Base-by-base conservation (phyloP, 78 protist genomes). In the Emiliania huxleyi region DNA sequence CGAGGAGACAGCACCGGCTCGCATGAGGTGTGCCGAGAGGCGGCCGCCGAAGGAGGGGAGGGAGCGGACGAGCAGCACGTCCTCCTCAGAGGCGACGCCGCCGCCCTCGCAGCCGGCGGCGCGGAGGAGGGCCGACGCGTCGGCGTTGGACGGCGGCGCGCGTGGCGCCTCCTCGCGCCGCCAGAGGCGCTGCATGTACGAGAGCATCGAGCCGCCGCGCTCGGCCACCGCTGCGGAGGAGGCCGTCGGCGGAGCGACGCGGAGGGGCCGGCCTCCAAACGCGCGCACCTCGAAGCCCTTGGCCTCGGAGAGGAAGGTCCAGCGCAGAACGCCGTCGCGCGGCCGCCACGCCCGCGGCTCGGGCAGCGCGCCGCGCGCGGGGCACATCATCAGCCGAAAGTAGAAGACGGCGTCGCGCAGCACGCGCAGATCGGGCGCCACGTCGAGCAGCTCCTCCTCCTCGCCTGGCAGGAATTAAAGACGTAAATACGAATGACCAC, bases 331-430 rank as follows among this genome's bases (percentile, higher is more conserved):
- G 44, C 69, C 83, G 40, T 69, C 87, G 3, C 23, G 5, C 4
- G 37, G 87, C 21, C 0, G 23, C 92, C 91, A 90, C 42, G 88
- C n/a, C 43, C 38, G 18, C 26, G 69, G 85, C 91, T 52, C 69
- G 3, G 93, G 94, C 35, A 93, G 81, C 29, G 91, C 69, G 29
- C 69, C 93, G 55, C 49, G 79, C 0, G 84, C 12, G 29, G 94
- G 95, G 69, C 79, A 87, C 62, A 94, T 84, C 45, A 91, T 35
- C 71, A 87, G 87, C 79, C 52, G 44, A 75, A 88, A 62, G 43
- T 83, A 1, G 33, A 91, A 81, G 48, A 87, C 91, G 77, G 93
- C 42, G 91, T 95, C 95, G 52, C 96, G 94, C 42, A 69, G 29
- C 46, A 22, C 1, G 48, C 62, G 29, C 29, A 52, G 8, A 19